These are phyloP conservation scores for Solanum peruvianum DNA, from an alignment of 257 asterid species.

Conservation along the genomic window DNA sequence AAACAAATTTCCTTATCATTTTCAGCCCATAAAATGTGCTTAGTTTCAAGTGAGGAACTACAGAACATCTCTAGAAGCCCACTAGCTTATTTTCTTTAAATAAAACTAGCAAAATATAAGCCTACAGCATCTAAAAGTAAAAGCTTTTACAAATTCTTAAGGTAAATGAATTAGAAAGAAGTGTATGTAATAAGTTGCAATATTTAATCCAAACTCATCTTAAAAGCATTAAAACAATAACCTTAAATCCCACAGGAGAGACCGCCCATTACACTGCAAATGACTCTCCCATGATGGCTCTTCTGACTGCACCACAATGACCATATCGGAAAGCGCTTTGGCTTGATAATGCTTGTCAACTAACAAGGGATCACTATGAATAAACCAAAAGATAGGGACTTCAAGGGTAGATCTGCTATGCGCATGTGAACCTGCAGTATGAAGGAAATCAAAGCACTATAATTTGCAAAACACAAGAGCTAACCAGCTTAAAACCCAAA, in stretches of 20 bases:
- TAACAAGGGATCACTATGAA: constrained; percentile 73
- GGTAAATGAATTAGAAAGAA: neutral
- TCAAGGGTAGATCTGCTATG: constrained; percentile 87
- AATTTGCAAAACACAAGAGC: neutral
- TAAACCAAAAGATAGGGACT: constrained; percentile 92
- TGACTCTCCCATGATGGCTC: constrained; percentile 95
- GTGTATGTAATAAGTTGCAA: neutral
- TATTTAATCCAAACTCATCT: neutral
- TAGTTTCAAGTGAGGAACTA: neutral
- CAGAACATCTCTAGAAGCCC: neutral
- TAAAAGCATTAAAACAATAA: constrained; percentile 3
- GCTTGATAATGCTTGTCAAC: constrained; percentile 96
- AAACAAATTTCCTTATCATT: neutral
- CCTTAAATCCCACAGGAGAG: constrained; percentile 92
- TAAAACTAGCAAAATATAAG: neutral
- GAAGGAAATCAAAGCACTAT: constrained; percentile 6
- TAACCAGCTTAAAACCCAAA: neutral
- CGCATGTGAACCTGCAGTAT: constrained; percentile 77
- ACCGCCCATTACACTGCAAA: constrained; percentile 84
- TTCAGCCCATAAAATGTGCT: neutral
- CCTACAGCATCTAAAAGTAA: neutral
- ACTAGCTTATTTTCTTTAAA: neutral
- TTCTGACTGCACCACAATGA: constrained; percentile 94
- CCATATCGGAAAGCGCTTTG: constrained; percentile 94
- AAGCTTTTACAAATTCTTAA: neutral